Evolutionary conservation across 345 rosid genomes (phyloP).

Genomic region (Citrus cavaleriei): DNA sequence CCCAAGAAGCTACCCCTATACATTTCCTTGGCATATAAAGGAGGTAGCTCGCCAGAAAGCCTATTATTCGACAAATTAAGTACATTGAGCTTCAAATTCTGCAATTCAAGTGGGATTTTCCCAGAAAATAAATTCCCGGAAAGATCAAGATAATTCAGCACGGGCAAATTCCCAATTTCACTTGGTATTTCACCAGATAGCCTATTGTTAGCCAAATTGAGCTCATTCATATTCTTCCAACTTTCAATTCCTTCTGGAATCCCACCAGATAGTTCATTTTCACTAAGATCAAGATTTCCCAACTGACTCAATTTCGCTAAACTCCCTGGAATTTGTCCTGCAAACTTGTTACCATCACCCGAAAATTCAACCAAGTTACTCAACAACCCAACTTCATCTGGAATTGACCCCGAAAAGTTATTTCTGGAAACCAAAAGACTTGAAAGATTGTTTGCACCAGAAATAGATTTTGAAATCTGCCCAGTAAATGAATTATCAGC

Average conservation of each 20-base stretch:
- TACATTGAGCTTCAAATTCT: constrained; percentile 74
- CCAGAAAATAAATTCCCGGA: constrained; percentile 69
- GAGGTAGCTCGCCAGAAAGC: constrained; percentile 68
- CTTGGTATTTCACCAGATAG: constrained; percentile 64
- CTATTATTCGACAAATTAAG: constrained; percentile 71
- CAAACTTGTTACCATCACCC: constrained; percentile 42
- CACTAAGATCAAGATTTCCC: constrained; percentile 63
- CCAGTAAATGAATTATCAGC: constrained; percentile 61
- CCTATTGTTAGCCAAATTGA: constrained; percentile 59
- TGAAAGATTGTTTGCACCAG: constrained; percentile 66
- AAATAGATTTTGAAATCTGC: constrained; percentile 31
- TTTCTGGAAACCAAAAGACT: constrained; percentile 52
- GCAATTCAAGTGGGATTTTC: constrained; percentile 56
- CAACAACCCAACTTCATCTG: constrained; percentile 50
- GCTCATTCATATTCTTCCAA: constrained; percentile 68
- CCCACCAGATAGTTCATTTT: constrained; percentile 60
- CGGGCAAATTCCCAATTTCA: constrained; percentile 62
- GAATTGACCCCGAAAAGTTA: constrained; percentile 56
- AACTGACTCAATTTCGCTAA: constrained; percentile 50
- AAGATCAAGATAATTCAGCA: constrained; percentile 88
- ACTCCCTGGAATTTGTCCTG: constrained; percentile 48
- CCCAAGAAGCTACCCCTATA: constrained; percentile 62
- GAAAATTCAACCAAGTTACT: constrained; percentile 49
- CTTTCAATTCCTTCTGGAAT: constrained; percentile 51
- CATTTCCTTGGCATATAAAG: constrained; percentile 46